A percentile compares a stretch with the other conserved stretches of the same genome.
Evolutionary conservation across 2,329 filamentous ascomycete species (phyloP).

Genomic region (Phyllosticta capitalensis): DNA sequence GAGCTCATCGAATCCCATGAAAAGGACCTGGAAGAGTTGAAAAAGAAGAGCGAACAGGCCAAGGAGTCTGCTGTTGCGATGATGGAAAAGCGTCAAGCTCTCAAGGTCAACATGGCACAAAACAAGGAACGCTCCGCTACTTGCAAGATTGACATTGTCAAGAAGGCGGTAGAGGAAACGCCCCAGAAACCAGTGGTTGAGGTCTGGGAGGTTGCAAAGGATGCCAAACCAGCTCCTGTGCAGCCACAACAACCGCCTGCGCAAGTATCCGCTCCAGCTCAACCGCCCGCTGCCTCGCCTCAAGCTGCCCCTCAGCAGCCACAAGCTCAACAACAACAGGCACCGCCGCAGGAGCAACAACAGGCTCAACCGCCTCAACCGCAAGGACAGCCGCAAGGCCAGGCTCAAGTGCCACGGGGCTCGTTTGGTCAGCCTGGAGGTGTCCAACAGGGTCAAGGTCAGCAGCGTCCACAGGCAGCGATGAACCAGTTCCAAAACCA

Average conservation of each 20-base stretch:
- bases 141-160: slow-evolving; percentile 68
- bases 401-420: neutral
- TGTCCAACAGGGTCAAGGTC: neutral
- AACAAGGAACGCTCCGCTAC: slow-evolving; percentile 54
- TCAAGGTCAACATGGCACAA: slow-evolving; percentile 71
- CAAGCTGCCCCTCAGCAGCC: neutral
- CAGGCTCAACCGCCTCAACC: neutral
- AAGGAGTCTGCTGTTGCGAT: slow-evolving; percentile 51
- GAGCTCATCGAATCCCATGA: slow-evolving; percentile 19
- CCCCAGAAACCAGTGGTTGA: slow-evolving; percentile 74
- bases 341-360: neutral
- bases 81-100: slow-evolving; percentile 62
- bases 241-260: slow-evolving; percentile 6
- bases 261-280: slow-evolving; percentile 10
- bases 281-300: neutral
- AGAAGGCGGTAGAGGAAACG: slow-evolving; percentile 74
- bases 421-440: slow-evolving; percentile 1
- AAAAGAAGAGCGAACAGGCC: slow-evolving; percentile 39
- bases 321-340: neutral
- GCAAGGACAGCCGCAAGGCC: neutral
- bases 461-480: neutral
- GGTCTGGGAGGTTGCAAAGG: slow-evolving; percentile 76
- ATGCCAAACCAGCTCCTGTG: slow-evolving; percentile 38
- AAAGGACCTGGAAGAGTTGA: slow-evolving; percentile 22
- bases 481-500: slow-evolving; percentile 11